phyloP scores from a whole-genome alignment of 345 rosid species.

The Syzygium jambos region DNA sequence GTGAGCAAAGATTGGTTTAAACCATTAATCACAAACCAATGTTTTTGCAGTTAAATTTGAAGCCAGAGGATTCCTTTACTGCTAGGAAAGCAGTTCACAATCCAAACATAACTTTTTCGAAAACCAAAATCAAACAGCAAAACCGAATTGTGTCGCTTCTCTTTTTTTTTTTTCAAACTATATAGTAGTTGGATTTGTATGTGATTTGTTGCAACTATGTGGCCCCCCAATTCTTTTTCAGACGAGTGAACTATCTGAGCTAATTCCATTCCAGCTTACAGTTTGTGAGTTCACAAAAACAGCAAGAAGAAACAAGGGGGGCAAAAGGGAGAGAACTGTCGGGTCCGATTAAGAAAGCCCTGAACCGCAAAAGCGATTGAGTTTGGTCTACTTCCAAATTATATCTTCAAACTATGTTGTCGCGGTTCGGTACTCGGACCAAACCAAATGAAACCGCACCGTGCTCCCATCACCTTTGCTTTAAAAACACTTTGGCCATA shows the following conservation, averaged over 20 bases:
- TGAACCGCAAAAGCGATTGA: not conserved
- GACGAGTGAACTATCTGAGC: not conserved
- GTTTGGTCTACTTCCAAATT: not conserved
- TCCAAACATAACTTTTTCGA: not conserved
- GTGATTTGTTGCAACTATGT: not conserved
- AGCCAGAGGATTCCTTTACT: not conserved
- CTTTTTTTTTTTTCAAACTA: not conserved
- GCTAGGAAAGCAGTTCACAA: not conserved
- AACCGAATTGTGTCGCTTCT: not conserved
- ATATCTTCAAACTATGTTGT: not conserved
- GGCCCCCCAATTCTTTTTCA: not conserved
- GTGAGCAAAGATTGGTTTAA: not conserved
- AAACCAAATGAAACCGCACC: not conserved
- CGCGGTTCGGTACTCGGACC: not conserved
- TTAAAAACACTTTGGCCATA: not conserved
- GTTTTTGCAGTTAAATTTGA: not conserved
- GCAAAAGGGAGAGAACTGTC: not conserved
- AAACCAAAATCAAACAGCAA: not conserved
- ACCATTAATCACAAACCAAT: not conserved
- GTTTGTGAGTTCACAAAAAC: not conserved
- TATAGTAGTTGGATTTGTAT: not conserved
- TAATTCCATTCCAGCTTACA: not conserved
- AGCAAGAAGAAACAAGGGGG: not conserved
- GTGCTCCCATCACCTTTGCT: not conserved
- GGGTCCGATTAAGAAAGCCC: not conserved